A percentile compares a stretch with the other conserved stretches of the same genome.
Evolutionary conservation across 2,329 filamentous ascomycete species (phyloP).

Genomic region (Fonsecaea pugnacius): DNA sequence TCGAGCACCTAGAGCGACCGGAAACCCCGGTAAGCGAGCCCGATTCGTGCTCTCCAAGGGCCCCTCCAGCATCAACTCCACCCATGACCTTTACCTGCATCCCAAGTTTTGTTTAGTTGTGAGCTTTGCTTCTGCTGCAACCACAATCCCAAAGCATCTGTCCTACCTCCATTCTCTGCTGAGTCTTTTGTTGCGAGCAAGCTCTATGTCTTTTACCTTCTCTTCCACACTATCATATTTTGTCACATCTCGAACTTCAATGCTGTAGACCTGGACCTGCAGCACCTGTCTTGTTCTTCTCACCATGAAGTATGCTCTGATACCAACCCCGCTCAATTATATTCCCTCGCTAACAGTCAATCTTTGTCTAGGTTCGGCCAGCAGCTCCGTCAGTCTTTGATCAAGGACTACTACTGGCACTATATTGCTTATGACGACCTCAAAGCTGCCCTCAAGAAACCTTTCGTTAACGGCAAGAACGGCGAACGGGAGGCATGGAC

Average conservation of each 20-base stretch:
- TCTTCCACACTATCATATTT: not conserved
- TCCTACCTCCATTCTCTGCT: not conserved
- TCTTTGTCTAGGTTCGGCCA: constrained; percentile 74
- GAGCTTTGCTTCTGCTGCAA: constrained; percentile 6
- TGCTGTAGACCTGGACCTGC: constrained; percentile 6
- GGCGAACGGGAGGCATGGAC: constrained; percentile 72
- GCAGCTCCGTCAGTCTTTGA: constrained; percentile 91
- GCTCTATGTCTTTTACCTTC: not conserved
- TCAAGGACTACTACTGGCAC: constrained; percentile 96
- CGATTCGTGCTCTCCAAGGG: not conserved
- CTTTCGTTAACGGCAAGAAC: constrained; percentile 60
- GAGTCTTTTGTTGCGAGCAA: not conserved
- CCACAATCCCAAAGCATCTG: not conserved
- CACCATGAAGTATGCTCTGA: constrained; percentile 22
- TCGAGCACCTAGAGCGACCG: not conserved
- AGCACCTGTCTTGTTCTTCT: not conserved
- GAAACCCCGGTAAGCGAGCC: not conserved
- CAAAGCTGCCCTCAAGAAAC: constrained; percentile 81
- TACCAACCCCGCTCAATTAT: not conserved
- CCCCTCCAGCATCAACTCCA: not conserved
- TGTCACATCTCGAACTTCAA: not conserved
- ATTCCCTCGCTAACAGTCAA: constrained; percentile 3
- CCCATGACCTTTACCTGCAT: constrained; percentile 1
- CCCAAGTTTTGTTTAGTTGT: not conserved
- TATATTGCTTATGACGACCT: constrained; percentile 98